Base-by-base conservation (phyloP, 1,139 yeast genomes). In the Sugiyamaella japonica region DNA sequence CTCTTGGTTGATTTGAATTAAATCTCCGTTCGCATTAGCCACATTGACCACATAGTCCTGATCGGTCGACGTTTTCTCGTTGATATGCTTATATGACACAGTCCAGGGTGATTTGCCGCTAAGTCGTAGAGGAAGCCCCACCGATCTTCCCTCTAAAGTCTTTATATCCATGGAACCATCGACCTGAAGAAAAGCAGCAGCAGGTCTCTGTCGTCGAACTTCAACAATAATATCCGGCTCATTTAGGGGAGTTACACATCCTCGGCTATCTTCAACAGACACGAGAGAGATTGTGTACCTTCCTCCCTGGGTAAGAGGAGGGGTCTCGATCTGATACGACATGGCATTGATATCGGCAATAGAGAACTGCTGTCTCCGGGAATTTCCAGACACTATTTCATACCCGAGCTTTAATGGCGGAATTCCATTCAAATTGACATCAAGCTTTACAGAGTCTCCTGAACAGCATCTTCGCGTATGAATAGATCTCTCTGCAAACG, bases 381-480 rank as follows among this genome's bases (percentile, higher is more conserved):
- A 57, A 36, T 74, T 56, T 7, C 60, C 61, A 45, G 79, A 79
- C 13, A 83, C 69, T 34, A 89, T 73, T 61, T 88, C 91, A 68
- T 90, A 90, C 31, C 76, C 77, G 56, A 93, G 76, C 2, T 78
- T 73, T 62, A 86, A 89, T 1, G 98, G 98, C 0, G 86, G 82
- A 60, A 84, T 83, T 9, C 99, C 99, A 50, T 79, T 80, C 37
- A 93, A 78, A 1, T 69, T 66, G 5, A 90, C 77, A 0, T 85
- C 84, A 10, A 88, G 66, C n/a, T 66, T 67, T 1, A 76, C 73
- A 1, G 66, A 64, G 25, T 77, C 77, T 2, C 81, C 82, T 7
- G 81, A 68, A 63, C 86, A 82, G 45, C 66, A 62, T 61, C 54
- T 69, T 13, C 59, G 54, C 5, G 55, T 48, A 31, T 49, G 42